A percentile compares a stretch with the other conserved stretches of the same genome.
Conservation (phyloP, 148 eudicot species). For the Heliosperma pusillum region DNA sequence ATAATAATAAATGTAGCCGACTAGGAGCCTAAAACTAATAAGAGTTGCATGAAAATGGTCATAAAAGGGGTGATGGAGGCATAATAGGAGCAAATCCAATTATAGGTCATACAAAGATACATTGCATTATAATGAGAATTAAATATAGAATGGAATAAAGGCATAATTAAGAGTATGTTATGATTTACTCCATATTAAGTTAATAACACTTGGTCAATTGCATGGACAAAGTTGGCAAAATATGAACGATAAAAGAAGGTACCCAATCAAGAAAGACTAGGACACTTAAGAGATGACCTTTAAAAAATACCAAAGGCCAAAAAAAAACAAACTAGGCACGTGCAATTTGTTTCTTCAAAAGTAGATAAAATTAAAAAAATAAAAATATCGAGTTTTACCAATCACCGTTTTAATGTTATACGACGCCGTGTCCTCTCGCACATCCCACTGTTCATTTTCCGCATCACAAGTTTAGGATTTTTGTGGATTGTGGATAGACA, state of each 20-base stretch:
- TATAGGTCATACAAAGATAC: neutral
- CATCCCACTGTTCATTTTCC: conserved; percentile 21
- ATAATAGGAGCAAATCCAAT: neutral
- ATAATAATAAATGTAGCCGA: too few relatives aligned
- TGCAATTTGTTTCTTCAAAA: conserved; percentile 1
- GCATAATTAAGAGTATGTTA: neutral
- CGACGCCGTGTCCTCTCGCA: conserved; percentile 6
- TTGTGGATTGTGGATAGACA: too few relatives aligned
- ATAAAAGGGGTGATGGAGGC: too few relatives aligned
- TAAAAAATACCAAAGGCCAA: conserved; percentile 22
- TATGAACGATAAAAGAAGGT: neutral
- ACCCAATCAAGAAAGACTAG: neutral
- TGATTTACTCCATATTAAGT: neutral
- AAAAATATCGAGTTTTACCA: too few relatives aligned
- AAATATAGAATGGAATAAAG: too few relatives aligned
- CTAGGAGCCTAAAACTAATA: too few relatives aligned
- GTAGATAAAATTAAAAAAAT: too few relatives aligned
- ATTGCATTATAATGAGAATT: too few relatives aligned
- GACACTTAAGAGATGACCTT: conserved; percentile 14
- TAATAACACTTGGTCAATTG: neutral
- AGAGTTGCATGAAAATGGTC: too few relatives aligned
- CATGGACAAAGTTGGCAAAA: neutral
- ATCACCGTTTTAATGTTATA: too few relatives aligned
- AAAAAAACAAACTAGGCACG: neutral
- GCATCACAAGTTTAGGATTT: conserved; percentile 17